A percentile compares a stretch with the other conserved stretches of the same genome.
Conservation (phyloP, 2,329 filamentous ascomycete species). For the Drechslerella coelobrocha region DNA sequence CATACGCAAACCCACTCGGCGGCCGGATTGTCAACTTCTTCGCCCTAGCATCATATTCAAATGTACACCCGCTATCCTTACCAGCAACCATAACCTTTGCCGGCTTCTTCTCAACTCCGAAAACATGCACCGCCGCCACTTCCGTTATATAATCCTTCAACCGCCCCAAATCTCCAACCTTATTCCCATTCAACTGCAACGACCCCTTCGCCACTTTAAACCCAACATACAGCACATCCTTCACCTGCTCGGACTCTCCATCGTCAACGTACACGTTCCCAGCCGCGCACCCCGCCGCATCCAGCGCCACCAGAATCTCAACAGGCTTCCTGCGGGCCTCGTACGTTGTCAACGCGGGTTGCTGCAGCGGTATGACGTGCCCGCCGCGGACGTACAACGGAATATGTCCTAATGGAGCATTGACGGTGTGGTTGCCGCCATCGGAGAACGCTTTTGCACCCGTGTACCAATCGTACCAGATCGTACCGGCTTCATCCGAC, state of each 20-base stretch:
- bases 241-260: constrained; percentile 63
- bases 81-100: constrained; percentile 7
- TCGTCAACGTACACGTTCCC: constrained; percentile 77
- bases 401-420: constrained; percentile 71
- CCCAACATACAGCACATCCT: constrained; percentile 22
- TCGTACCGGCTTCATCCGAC: constrained; percentile 67
- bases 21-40: constrained; percentile 19
- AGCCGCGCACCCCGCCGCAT: constrained; percentile 64
- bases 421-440: constrained; percentile 67
- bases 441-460: constrained; percentile 64
- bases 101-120: constrained; percentile 20
- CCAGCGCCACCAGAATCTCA: constrained; percentile 70
- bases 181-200: constrained; percentile 15
- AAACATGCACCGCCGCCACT: constrained; percentile 9
- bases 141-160: constrained; percentile 12
- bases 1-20: constrained; percentile 14
- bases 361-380: constrained; percentile 70
- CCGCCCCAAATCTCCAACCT: constrained; percentile 12
- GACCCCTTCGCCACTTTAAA: constrained; percentile 10
- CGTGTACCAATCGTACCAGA: constrained; percentile 85
- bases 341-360: constrained; percentile 71
- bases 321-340: constrained; percentile 70
- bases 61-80: neutral
- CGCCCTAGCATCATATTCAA: constrained; percentile 12
- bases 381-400: constrained; percentile 75